A percentile compares a stretch with the other conserved stretches of the same genome.
These are phyloP conservation scores for Mimosa pudica DNA, from an alignment of 306 rosid species.

Conservation along the genomic window DNA sequence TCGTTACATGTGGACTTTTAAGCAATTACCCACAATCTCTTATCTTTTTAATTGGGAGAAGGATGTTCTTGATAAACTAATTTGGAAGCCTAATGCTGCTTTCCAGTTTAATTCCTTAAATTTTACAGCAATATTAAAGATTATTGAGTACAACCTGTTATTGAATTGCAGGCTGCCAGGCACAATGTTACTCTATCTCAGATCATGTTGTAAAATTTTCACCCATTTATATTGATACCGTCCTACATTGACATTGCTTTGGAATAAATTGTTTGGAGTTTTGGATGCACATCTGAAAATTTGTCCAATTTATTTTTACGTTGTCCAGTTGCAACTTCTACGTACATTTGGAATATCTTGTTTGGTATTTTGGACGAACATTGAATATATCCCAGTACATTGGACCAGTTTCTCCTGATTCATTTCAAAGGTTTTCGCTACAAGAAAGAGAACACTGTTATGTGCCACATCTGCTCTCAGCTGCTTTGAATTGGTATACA, in stretches of 20 bases:
- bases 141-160: not conserved
- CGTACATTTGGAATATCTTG: not conserved
- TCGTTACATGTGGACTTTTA: not conserved
- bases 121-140: not conserved
- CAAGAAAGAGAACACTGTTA: not conserved
- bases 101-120: not conserved
- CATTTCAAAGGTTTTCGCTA: not conserved
- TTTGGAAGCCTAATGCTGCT: not conserved
- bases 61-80: not conserved
- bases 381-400: not conserved
- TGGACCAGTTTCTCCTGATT: constrained; percentile 3
- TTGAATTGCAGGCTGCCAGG: not conserved
- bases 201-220: not conserved
- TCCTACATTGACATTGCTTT: not conserved
- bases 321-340: not conserved
- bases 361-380: not conserved
- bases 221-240: not conserved
- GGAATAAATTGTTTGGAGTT: not conserved
- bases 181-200: not conserved
- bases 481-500: not conserved
- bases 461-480: not conserved
- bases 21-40: not conserved
- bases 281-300: not conserved
- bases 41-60: not conserved
- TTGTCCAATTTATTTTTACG: not conserved